phyloP scores from a whole-genome alignment of 805 yeast species.

The Starmerella etchellsii region DNA sequence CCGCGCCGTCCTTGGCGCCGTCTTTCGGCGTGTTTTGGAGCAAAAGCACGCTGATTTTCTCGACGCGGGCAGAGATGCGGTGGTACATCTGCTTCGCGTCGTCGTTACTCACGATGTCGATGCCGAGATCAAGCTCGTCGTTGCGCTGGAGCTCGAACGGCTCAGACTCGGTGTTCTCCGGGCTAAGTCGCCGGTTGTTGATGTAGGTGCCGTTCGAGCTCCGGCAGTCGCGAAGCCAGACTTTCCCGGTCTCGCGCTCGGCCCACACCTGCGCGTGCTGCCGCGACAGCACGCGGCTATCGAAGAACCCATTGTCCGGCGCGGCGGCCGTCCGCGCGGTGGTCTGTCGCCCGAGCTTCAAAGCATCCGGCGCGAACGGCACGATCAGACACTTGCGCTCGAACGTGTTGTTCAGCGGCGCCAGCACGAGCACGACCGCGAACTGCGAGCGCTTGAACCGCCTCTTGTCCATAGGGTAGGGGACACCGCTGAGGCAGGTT shows the following conservation, averaged over 20 bases:
- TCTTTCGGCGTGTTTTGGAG: slow-evolving; percentile 23
- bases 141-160: slow-evolving; percentile 56
- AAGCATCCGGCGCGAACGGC: slow-evolving; percentile 68
- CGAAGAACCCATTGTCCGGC: slow-evolving; percentile 81
- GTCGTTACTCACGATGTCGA: slow-evolving; percentile 48
- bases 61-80: slow-evolving; percentile 74
- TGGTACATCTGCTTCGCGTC: slow-evolving; percentile 54
- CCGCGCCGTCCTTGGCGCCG: background rate
- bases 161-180: slow-evolving; percentile 40
- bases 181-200: slow-evolving; percentile 56
- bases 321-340: slow-evolving; percentile 39
- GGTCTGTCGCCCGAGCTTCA: slow-evolving; percentile 81
- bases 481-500: too few species aligned
- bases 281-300: slow-evolving; percentile 80
- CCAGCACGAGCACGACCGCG: slow-evolving; percentile 45
- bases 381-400: slow-evolving; percentile 64
- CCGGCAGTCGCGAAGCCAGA: slow-evolving; percentile 73
- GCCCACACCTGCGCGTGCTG: slow-evolving; percentile 87
- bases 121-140: slow-evolving; percentile 86
- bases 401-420: slow-evolving; percentile 71
- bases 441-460: slow-evolving; percentile 25
- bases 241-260: slow-evolving; percentile 47
- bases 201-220: slow-evolving; percentile 92
- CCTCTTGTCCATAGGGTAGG: slow-evolving; percentile 5
- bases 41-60: slow-evolving; percentile 50